Evolutionary conservation across 805 yeast species (phyloP).

Genomic region (Tetrapisispora namnaoensis): DNA sequence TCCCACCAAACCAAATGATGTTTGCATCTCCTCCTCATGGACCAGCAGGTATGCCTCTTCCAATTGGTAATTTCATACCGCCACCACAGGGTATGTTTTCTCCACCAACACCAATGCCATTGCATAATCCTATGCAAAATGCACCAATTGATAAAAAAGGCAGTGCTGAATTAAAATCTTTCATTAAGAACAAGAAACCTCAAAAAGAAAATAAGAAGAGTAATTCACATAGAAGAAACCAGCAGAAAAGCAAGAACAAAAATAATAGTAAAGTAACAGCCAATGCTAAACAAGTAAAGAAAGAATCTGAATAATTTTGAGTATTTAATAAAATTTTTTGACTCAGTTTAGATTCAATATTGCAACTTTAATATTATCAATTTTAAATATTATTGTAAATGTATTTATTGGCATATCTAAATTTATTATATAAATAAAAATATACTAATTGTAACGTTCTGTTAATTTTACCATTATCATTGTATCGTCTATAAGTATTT

Average conservation of each 20-base stretch:
- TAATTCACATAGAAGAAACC: neutral
- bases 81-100: slow-evolving; percentile 10
- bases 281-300: neutral
- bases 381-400: neutral
- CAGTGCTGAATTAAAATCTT: slow-evolving; percentile 5
- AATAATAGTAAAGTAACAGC: neutral
- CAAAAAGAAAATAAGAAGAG: neutral
- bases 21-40: slow-evolving; percentile 8
- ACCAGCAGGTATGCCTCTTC: slow-evolving; percentile 14
- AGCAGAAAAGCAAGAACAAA: neutral
- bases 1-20: slow-evolving; percentile 10
- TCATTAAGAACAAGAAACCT: slow-evolving; percentile 1
- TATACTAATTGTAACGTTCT: too few species aligned
- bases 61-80: slow-evolving; percentile 6
- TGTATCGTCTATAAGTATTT: too few species aligned
- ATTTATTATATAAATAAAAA: neutral
- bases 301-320: neutral
- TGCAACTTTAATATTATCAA: neutral
- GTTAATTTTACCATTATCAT: neutral
- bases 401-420: neutral
- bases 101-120: slow-evolving; percentile 3
- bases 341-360: neutral
- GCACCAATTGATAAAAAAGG: slow-evolving; percentile 8
- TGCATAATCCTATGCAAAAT: neutral
- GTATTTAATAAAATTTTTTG: too few species aligned